Evolutionary conservation across 257 asterid species (phyloP), one percentile per base, ranked within the genome.

Genomic region (Solanum chiquidenum): DNA sequence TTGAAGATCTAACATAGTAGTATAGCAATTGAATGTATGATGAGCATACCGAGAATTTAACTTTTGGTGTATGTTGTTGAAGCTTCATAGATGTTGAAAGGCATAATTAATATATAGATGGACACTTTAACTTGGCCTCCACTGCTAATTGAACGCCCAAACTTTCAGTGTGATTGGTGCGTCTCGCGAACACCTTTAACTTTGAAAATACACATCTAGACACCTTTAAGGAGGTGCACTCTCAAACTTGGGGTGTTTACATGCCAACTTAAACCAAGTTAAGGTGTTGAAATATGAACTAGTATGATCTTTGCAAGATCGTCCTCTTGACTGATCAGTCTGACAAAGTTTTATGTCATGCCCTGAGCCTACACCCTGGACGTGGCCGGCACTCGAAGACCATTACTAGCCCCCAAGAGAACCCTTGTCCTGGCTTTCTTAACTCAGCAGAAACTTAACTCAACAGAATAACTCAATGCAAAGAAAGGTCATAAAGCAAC

Each of bases 1-100:
- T 93, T 92, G 91, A 91, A 88, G 93, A 90, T 94, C 86, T 91
- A 86, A 87, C n/a, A 31, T 58, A 23, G 74, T 33, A 83, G 4
- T 72, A 14, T 23, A 83, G 3, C 29, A 74, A 5, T 74, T 20
- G 2, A 20, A 35, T 74, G 6, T 10, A 74, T 35, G 82, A 74
- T 73, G 23, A 49, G 27, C 9, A 7, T 20, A 35, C 31, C 7
- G 52, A 37, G 31, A 21, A 35, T 74, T 20, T 74, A 20, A 34
- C 49, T 74, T 20, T 16, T 34, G 79, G 9, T 72, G 79, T 29
- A 29, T 68, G 7, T 29, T 29, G 38, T 16, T 27, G 74, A 68
- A 68, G 34, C 9, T 27, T 68, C 10, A 68, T 12, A 27, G 74
- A 68, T 68, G 35, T 68, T 27, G 35, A 27, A 68, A n/a, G 16